Conservation (phyloP, 306 rosid genomes). For the Cucumis hystrix region DNA sequence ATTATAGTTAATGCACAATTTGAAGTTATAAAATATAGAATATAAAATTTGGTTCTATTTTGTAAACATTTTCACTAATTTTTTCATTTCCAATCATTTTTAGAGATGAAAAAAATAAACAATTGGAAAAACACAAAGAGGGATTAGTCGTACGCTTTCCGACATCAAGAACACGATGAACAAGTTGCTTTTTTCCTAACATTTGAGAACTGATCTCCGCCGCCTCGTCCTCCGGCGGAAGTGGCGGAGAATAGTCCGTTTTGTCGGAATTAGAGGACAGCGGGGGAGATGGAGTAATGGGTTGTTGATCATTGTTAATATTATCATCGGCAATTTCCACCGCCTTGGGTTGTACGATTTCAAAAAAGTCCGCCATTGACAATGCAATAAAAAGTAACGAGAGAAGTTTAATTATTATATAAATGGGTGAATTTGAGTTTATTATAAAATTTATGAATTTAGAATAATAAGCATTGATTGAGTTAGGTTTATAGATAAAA, state of each 20-base stretch:
- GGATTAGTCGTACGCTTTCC: conserved; percentile 42
- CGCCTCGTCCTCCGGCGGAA: conserved; percentile 18
- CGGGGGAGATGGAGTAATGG: not conserved
- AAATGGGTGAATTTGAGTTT: not conserved
- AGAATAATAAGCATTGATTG: no score
- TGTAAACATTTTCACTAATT: no score
- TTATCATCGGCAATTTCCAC: conserved; percentile 20
- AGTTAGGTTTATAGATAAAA: no score
- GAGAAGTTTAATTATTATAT: not conserved
- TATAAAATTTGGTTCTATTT: no score
- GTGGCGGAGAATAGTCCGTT: conserved; percentile 10
- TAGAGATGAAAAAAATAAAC: no score
- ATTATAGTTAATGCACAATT: no score
- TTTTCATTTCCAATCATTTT: no score
- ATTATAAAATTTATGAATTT: no score
- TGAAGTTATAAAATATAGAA: no score
- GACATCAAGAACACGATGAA: conserved; percentile 56
- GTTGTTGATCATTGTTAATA: not conserved
- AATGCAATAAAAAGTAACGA: no score
- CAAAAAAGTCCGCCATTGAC: not conserved
- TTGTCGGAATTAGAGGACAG: conserved; percentile 22
- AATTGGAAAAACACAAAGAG: not conserved
- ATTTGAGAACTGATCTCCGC: conserved; percentile 36
- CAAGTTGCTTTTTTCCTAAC: conserved; percentile 44
- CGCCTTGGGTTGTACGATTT: not conserved